A percentile compares a stretch with the other conserved stretches of the same genome.
Evolutionary conservation across 2,329 filamentous ascomycete genomes (phyloP).

Genomic region (Penicillium frequentans): DNA sequence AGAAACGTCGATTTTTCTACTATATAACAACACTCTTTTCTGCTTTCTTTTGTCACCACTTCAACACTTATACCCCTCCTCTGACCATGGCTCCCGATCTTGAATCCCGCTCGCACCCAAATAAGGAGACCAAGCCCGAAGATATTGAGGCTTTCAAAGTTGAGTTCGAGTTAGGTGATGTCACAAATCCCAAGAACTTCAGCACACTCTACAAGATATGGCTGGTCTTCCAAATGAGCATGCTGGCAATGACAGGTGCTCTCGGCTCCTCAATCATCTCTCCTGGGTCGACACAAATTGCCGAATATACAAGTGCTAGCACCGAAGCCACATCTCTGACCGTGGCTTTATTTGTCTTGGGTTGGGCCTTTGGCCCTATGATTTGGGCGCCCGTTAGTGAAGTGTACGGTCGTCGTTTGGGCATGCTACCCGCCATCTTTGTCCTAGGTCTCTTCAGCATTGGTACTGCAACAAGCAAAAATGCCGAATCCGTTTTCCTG

Average conservation of each 20-base stretch:
- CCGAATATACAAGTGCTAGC: slow-evolving; percentile 44
- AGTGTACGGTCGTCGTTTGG: slow-evolving; percentile 47
- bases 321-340: slow-evolving; percentile 36
- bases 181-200: slow-evolving; percentile 51
- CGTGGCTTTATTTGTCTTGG: background rate
- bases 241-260: slow-evolving; percentile 52
- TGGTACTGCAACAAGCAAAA: slow-evolving; percentile 43
- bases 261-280: slow-evolving; percentile 54
- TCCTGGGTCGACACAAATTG: slow-evolving; percentile 47
- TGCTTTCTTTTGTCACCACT: no score
- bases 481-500: slow-evolving; percentile 37
- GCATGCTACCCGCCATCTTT: slow-evolving; percentile 42
- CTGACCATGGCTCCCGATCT: background rate
- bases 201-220: slow-evolving; percentile 44
- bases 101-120: background rate
- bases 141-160: slow-evolving; percentile 7
- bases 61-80: background rate
- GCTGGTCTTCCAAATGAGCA: slow-evolving; percentile 51
- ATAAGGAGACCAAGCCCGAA: background rate
- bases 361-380: slow-evolving; percentile 33
- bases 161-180: slow-evolving; percentile 13
- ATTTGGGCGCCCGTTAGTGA: slow-evolving; percentile 47
- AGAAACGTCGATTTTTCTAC: no score
- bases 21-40: no score
- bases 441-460: slow-evolving; percentile 28